Evolutionary conservation across 495 filamentous ascomycete genomes (phyloP).

Genomic region (Xylaria grammica): DNA sequence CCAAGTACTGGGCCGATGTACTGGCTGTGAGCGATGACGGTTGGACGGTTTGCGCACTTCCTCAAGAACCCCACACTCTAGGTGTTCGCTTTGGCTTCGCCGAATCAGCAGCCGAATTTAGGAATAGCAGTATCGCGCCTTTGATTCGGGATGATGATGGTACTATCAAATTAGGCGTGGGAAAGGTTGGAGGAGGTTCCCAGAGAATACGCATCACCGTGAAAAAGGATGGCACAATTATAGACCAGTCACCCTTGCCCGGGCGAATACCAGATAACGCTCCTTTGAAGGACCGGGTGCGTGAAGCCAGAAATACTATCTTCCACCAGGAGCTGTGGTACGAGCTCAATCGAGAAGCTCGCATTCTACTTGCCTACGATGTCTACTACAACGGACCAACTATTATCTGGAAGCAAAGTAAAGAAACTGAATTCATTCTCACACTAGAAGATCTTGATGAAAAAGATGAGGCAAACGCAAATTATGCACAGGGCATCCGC

Average conservation of each 20-base stretch:
- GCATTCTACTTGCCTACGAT: constrained; percentile 66
- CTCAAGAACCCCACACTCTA: constrained; percentile 73
- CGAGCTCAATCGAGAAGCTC: constrained; percentile 82
- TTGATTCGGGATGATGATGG: constrained; percentile 78
- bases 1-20: constrained; percentile 86
- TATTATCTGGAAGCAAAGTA: constrained; percentile 61
- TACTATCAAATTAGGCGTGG: constrained; percentile 72
- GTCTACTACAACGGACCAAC: constrained; percentile 65
- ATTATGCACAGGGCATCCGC: constrained; percentile 61
- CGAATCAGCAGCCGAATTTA: constrained; percentile 79
- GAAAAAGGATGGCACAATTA: constrained; percentile 45
- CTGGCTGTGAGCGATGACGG: constrained; percentile 78
- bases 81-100: constrained; percentile 89
- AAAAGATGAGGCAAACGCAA: constrained; percentile 39
- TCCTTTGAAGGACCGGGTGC: constrained; percentile 66
- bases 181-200: constrained; percentile 58
- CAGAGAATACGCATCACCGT: constrained; percentile 69
- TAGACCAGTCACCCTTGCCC: constrained; percentile 59
- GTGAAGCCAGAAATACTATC: constrained; percentile 82
- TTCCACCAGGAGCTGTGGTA: constrained; percentile 95
- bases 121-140: constrained; percentile 75
- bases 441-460: constrained; percentile 68
- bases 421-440: constrained; percentile 62
- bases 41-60: constrained; percentile 79
- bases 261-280: constrained; percentile 43